These are phyloP conservation scores for Trypethelium eluteriae DNA, from an alignment of 495 filamentous ascomycete species.

Conservation along the genomic window DNA sequence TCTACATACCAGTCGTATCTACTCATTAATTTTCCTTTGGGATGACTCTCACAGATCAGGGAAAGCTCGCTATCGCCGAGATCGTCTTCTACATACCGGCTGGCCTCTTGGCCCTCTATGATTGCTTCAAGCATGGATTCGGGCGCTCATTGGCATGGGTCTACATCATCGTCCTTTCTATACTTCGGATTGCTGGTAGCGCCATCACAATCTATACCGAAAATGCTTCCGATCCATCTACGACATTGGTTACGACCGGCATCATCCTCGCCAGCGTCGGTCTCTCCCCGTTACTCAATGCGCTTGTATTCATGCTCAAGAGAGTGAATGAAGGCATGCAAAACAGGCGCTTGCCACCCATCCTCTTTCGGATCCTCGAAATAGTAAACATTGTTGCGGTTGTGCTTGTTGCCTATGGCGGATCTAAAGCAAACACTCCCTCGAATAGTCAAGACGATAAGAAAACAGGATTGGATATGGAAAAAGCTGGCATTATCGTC, in stretches of 20 bases:
- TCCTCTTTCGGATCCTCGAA: constrained; percentile 19
- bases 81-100: constrained; percentile 22
- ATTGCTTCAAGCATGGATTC: constrained; percentile 24
- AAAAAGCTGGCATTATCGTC: constrained; percentile 18
- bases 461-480: constrained; percentile 13
- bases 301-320: constrained; percentile 19
- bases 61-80: constrained; percentile 21
- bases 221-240: constrained; percentile 5
- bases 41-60: constrained; percentile 12
- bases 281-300: constrained; percentile 23
- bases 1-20: background rate
- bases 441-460: background rate
- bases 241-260: constrained; percentile 13
- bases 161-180: constrained; percentile 18
- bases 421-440: constrained; percentile 12
- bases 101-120: constrained; percentile 17
- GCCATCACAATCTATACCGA: constrained; percentile 15
- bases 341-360: background rate
- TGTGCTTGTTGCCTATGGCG: constrained; percentile 23
- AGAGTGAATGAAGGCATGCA: constrained; percentile 20
- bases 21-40: background rate
- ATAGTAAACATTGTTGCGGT: constrained; percentile 17
- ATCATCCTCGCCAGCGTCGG: constrained; percentile 18
- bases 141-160: constrained; percentile 19
- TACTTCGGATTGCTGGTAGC: constrained; percentile 22